Percentiles rank a stretch among this genome's conserved stretches.
These are phyloP conservation scores for Lachnellula occidentalis DNA, from an alignment of 2,329 filamentous ascomycete species.

Conservation along the genomic window DNA sequence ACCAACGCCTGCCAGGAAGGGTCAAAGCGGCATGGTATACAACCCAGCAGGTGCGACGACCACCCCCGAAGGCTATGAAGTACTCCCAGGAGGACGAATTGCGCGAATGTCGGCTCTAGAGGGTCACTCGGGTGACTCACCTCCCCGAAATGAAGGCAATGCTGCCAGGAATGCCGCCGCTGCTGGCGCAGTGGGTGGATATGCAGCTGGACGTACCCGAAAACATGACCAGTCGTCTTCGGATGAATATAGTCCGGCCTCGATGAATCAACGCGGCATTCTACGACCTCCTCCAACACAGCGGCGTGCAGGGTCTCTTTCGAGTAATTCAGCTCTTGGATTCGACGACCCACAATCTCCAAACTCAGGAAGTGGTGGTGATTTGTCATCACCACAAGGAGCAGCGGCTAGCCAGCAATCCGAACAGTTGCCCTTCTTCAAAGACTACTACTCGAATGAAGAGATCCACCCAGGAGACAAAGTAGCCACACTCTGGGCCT, in stretches of 20 bases:
- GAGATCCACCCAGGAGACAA: slow-evolving; percentile 89
- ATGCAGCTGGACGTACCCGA: slow-evolving; percentile 37
- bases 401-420: slow-evolving; percentile 77
- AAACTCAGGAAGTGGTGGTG: slow-evolving; percentile 56
- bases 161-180: slow-evolving; percentile 19
- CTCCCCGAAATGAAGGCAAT: slow-evolving; percentile 27
- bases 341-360: slow-evolving; percentile 68
- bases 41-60: slow-evolving; percentile 32
- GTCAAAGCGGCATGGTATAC: slow-evolving; percentile 39
- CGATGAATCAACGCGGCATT: slow-evolving; percentile 51
- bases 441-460: slow-evolving; percentile 97
- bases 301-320: slow-evolving; percentile 81
- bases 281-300: slow-evolving; percentile 53
- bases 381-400: slow-evolving; percentile 79
- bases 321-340: slow-evolving; percentile 72
- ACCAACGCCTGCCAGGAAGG: slow-evolving; percentile 65
- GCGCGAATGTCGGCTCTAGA: slow-evolving; percentile 94
- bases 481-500: slow-evolving; percentile 91
- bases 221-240: slow-evolving; percentile 58
- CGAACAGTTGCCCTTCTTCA: slow-evolving; percentile 93
- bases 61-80: slow-evolving; percentile 54
- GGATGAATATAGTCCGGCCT: slow-evolving; percentile 69
- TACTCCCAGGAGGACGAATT: slow-evolving; percentile 81
- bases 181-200: slow-evolving; percentile 45
- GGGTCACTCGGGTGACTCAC: slow-evolving; percentile 59